Conservation (phyloP, 1,284 basidiomycete species). For the Ganoderma leucocontextum region DNA sequence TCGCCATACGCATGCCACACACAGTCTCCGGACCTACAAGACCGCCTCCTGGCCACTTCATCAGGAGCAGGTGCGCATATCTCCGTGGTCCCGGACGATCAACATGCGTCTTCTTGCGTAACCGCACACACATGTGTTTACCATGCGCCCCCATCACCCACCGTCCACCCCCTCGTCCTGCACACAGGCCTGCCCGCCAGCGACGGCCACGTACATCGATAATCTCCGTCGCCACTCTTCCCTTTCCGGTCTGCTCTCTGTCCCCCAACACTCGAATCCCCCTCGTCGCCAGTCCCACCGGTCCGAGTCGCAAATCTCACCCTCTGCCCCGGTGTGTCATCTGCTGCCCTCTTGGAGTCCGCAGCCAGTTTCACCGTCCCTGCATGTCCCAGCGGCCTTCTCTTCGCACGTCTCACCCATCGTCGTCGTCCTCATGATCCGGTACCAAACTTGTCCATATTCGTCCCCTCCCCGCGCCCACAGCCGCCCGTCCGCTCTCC, state of each 20-base stretch:
- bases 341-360: slow-evolving; percentile 8
- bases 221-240: slow-evolving; percentile 23
- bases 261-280: neutral
- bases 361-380: slow-evolving; percentile 10
- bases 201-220: slow-evolving; percentile 19
- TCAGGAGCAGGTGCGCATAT: slow-evolving; percentile 26
- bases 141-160: slow-evolving; percentile 12
- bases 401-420: neutral
- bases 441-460: slow-evolving; percentile 1
- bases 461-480: neutral
- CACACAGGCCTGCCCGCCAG: neutral
- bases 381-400: neutral
- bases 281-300: slow-evolving; percentile 4
- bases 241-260: neutral
- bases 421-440: slow-evolving; percentile 1
- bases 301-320: slow-evolving; percentile 12
- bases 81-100: slow-evolving; percentile 30
- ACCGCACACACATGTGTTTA: slow-evolving; percentile 28
- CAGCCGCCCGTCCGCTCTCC: slow-evolving; percentile 1
- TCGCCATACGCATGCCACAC: neutral
- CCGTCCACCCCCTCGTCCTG: neutral
- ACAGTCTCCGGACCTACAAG: slow-evolving; percentile 12
- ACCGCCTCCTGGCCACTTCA: neutral
- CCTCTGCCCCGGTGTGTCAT: slow-evolving; percentile 17
- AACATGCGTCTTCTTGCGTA: slow-evolving; percentile 25